These are phyloP conservation scores for Globisporangium iwayamae DNA, from an alignment of 352 stramenopile genomes.

Conservation along the genomic window DNA sequence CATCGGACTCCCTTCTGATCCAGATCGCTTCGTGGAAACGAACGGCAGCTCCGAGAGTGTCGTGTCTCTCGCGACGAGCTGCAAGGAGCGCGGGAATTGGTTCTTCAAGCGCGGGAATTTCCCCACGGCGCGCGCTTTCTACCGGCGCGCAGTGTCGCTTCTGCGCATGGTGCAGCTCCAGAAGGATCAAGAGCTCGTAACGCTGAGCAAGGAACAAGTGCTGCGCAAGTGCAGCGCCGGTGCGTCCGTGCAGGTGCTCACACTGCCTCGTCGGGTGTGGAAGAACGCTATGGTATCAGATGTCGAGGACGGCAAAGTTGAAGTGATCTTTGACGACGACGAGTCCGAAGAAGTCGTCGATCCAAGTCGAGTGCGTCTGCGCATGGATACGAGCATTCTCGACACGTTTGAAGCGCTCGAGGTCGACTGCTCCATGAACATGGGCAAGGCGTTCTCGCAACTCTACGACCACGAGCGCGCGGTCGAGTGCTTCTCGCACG, in stretches of 20 bases:
- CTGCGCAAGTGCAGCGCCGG: slow-evolving; percentile 44
- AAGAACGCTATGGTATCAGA: slow-evolving; percentile 66
- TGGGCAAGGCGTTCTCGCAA: slow-evolving; percentile 64
- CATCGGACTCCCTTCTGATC: slow-evolving; percentile 34
- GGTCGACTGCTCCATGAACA: slow-evolving; percentile 81
- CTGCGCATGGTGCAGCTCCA: slow-evolving; percentile 40
- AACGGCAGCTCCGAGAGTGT: slow-evolving; percentile 5
- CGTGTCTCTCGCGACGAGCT: slow-evolving; percentile 24
- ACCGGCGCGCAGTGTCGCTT: slow-evolving; percentile 52
- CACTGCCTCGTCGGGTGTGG: slow-evolving; percentile 19
- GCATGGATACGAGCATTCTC: slow-evolving; percentile 49
- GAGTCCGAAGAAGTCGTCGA: slow-evolving; percentile 50
- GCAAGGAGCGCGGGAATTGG: slow-evolving; percentile 51
- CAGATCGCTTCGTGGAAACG: slow-evolving; percentile 13
- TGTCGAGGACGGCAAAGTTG: slow-evolving; percentile 36
- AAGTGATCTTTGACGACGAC: slow-evolving; percentile 62
- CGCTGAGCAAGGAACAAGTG: slow-evolving; percentile 28
- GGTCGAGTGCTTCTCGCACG: slow-evolving; percentile 58
- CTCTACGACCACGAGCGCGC: slow-evolving; percentile 53
- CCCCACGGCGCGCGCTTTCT: slow-evolving; percentile 51
- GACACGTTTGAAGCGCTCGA: slow-evolving; percentile 44
- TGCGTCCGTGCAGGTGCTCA: slow-evolving; percentile 47
- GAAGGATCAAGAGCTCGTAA: slow-evolving; percentile 35
- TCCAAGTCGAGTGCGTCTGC: slow-evolving; percentile 44
- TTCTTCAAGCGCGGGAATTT: slow-evolving; percentile 69